Conservation (phyloP, 2,329 filamentous ascomycete species). For the Verticillium alfalfae region DNA sequence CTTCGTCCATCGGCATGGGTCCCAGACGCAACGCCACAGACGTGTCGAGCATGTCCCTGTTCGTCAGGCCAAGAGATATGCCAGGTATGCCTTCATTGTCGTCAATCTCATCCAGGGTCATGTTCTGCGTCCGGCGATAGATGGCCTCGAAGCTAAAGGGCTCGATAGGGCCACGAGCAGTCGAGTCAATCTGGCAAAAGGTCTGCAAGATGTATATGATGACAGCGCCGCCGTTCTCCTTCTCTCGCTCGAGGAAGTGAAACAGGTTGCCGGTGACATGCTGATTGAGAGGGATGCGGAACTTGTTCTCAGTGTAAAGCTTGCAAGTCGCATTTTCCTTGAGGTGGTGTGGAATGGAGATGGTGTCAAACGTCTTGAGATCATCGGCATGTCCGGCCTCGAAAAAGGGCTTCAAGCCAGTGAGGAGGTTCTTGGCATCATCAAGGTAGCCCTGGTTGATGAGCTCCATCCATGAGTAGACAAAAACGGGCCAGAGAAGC, state of each 20-base stretch:
- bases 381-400: constrained; percentile 76
- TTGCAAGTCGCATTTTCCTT: constrained; percentile 71
- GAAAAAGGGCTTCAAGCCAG: constrained; percentile 62
- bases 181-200: constrained; percentile 53
- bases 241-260: constrained; percentile 83
- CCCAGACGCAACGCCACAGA: constrained; percentile 66
- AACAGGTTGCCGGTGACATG: constrained; percentile 78
- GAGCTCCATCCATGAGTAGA: constrained; percentile 85
- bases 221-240: constrained; percentile 71
- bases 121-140: constrained; percentile 49
- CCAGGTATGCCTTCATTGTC: constrained; percentile 61
- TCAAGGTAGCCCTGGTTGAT: constrained; percentile 64
- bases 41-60: constrained; percentile 54
- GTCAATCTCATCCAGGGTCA: constrained; percentile 58
- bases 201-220: constrained; percentile 67
- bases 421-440: constrained; percentile 71
- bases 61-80: constrained; percentile 55
- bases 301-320: constrained; percentile 81
- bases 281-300: constrained; percentile 82
- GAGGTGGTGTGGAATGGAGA: constrained; percentile 74
- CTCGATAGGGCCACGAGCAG: constrained; percentile 56
- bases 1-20: constrained; percentile 74
- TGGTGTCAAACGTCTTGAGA: constrained; percentile 64
- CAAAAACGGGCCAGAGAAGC: constrained; percentile 87
- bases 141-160: constrained; percentile 59